Evolutionary conservation across 768 basidiomycete genomes (phyloP), one percentile per base, ranked within the genome.

Genomic region (Mycena vulgaris): DNA sequence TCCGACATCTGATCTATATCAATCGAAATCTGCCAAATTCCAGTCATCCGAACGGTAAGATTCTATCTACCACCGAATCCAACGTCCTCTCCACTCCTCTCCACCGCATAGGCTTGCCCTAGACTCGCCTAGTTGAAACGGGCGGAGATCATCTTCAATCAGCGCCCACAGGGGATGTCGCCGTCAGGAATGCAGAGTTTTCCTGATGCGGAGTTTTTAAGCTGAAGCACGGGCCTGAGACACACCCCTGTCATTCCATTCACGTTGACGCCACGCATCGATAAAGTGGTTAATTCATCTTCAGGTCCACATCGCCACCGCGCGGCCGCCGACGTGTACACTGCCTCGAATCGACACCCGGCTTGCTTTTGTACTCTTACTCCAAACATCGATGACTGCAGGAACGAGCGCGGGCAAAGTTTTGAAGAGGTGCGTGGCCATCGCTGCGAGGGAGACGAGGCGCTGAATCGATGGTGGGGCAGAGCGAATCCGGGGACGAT

Each of bases 401-500:
- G 30, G 40, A 30, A 5, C 49, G 39, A 62, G 37, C 45, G 66
- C 65, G 48, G 81, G 79, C 51, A 84, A 79, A 75, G 78, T 83
- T 57, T 67, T 87, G 73, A 86, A 84, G 74, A 81, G 86, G 87
- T 87, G 75, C 40, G 78, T 51, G 27, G 49, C 25, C 17, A 21
- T 55, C 21, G 4, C 42, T 13, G n/a, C 23, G 8, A 1, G 40
- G n/a, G 16, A 27, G 37, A 40, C 45, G 47, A 33, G n/a, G 66
- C 59, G 58, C 58, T 68, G 28, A 35, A 37, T 67, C 42, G 39
- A 27, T 49, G n/a, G n/a, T n/a, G n/a, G n/a, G n/a, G n/a, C 65
- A 85, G 92, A 71, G 91, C 92, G 13, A 86, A 93, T 76, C 89
- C 94, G 28, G 86, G 86, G 7, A 94, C 93, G 13, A 94, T 96